Evolutionary conservation across 179 eudicot species (phyloP).

Genomic region (Carnegiea gigantea): DNA sequence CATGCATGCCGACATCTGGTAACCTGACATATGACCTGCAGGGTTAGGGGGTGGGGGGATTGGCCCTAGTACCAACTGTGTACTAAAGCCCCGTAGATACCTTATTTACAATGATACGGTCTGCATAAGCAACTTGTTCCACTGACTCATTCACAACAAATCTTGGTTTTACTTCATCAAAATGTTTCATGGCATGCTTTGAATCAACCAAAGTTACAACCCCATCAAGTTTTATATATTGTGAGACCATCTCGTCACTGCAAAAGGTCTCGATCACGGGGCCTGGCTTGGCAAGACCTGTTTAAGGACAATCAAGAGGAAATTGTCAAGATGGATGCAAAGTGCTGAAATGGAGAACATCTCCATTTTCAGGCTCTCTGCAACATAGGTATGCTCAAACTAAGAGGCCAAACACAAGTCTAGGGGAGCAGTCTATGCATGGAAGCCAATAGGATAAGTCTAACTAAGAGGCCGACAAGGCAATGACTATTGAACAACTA

Average conservation of each 20-base stretch:
- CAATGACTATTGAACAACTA: too few relatives aligned
- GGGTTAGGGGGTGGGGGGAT: background rate
- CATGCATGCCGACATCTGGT: background rate
- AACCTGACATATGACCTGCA: background rate
- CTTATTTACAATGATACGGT: conserved; percentile 88
- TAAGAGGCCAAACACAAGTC: background rate
- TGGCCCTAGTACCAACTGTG: background rate
- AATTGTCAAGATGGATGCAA: background rate
- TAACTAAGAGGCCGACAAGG: too few relatives aligned
- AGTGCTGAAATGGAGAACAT: background rate
- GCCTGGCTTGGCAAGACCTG: conserved; percentile 98
- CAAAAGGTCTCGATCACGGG: conserved; percentile 97
- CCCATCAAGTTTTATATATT: conserved; percentile 81
- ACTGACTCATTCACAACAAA: conserved; percentile 93
- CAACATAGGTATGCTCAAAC: background rate
- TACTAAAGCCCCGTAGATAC: conserved; percentile 30
- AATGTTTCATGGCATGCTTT: conserved; percentile 74
- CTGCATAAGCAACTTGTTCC: conserved; percentile 98
- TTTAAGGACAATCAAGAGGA: conserved; percentile 13
- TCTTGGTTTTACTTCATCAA: conserved; percentile 85
- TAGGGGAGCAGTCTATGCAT: background rate
- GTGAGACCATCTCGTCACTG: conserved; percentile 78
- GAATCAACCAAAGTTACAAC: conserved; percentile 95
- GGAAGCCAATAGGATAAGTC: background rate
- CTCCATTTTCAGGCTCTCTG: background rate